Evolutionary conservation across 2,329 filamentous ascomycete genomes (phyloP).

Genomic region (Cladobotryum protrusum): DNA sequence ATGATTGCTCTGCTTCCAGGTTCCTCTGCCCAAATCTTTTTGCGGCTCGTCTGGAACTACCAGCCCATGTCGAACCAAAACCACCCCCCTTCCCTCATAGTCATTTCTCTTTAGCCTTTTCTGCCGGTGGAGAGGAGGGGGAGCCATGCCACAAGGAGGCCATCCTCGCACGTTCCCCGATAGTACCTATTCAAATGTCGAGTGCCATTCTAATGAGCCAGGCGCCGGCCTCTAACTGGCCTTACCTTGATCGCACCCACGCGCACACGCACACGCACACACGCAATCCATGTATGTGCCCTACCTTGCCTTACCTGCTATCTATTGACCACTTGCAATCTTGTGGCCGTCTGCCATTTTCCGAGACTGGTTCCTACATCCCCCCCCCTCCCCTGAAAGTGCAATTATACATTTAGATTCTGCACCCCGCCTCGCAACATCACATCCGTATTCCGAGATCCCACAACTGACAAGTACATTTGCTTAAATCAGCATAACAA

Average conservation of each 20-base stretch:
- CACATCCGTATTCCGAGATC: conserved; percentile 7
- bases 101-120: conserved; percentile 4
- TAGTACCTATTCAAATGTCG: conserved; percentile 6
- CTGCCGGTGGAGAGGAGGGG: neutral
- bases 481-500: conserved; percentile 6
- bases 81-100: conserved; percentile 5
- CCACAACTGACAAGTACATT: conserved; percentile 9
- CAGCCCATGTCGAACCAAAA: conserved; percentile 2
- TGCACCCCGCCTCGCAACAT: conserved; percentile 12
- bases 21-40: neutral
- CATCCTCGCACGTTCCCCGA: conserved; percentile 2
- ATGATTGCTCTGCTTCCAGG: neutral
- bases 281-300: conserved; percentile 8
- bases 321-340: neutral
- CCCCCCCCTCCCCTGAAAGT: conserved; percentile 4
- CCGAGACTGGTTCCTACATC: conserved; percentile 8
- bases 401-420: conserved; percentile 7
- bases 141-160: neutral
- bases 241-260: neutral
- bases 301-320: conserved; percentile 3
- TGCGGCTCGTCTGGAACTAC: neutral
- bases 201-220: conserved; percentile 4
- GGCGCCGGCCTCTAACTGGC: conserved; percentile 4
- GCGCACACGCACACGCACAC: neutral
- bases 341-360: conserved; percentile 1